A percentile compares a stretch with the other conserved stretches of the same genome.
Conservation (phyloP, 805 yeast genomes). For the Candida corydali region DNA sequence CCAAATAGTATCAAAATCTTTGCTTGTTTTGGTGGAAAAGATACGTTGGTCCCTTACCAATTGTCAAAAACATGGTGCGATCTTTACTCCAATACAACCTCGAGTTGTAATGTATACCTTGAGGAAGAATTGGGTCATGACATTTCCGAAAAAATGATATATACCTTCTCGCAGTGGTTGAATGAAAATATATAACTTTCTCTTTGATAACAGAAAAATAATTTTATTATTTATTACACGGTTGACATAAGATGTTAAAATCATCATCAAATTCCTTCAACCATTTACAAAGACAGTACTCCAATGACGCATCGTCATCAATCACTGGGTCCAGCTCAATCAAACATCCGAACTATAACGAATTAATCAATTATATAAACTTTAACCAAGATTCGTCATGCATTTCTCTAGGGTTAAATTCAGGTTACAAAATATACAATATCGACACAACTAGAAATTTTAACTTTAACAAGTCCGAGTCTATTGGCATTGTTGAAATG, state of each 20-base stretch:
- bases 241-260: slow-evolving; percentile 7
- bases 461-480: slow-evolving; percentile 38
- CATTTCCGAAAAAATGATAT: slow-evolving; percentile 31
- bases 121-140: slow-evolving; percentile 33
- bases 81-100: slow-evolving; percentile 22
- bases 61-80: slow-evolving; percentile 31
- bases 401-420: slow-evolving; percentile 66
- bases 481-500: slow-evolving; percentile 80
- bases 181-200: slow-evolving; percentile 10
- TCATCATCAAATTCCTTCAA: slow-evolving; percentile 7
- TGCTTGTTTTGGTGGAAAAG: slow-evolving; percentile 34
- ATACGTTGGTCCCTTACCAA: slow-evolving; percentile 32
- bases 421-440: slow-evolving; percentile 70
- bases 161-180: slow-evolving; percentile 29
- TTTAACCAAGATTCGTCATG: slow-evolving; percentile 91
- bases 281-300: slow-evolving; percentile 3
- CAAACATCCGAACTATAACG: slow-evolving; percentile 10
- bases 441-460: slow-evolving; percentile 51
- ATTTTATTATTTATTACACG: slow-evolving; percentile 1
- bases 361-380: slow-evolving; percentile 35
- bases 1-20: slow-evolving; percentile 29
- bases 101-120: slow-evolving; percentile 19
- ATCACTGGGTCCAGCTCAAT: slow-evolving; percentile 9
- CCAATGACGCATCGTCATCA: slow-evolving; percentile 12
- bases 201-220: neutral